Evolutionary conservation across 805 yeast genomes (phyloP).

Genomic region (Candida rishiriensis): DNA sequence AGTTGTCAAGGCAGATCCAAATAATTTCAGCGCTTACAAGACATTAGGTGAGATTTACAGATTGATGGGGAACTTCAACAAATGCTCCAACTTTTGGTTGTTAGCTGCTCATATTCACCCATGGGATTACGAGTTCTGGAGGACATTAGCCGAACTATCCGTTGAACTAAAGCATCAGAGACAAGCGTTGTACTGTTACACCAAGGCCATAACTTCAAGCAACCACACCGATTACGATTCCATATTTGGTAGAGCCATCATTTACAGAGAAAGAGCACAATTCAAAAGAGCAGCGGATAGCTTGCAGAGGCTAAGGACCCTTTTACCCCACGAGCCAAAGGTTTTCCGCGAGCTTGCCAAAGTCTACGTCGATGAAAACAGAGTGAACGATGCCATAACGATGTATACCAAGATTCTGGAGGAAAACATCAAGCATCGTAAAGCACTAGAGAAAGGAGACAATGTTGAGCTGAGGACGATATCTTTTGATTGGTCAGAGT

Average conservation of each 20-base stretch:
- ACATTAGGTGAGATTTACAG: slow-evolving; percentile 82
- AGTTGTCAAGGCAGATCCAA: slow-evolving; percentile 73
- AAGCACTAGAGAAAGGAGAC: slow-evolving; percentile 19
- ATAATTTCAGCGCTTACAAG: slow-evolving; percentile 78
- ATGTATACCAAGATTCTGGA: slow-evolving; percentile 63
- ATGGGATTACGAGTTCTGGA: slow-evolving; percentile 75
- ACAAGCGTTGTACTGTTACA: slow-evolving; percentile 77
- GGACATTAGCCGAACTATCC: slow-evolving; percentile 65
- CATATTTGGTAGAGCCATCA: slow-evolving; percentile 58
- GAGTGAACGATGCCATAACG: slow-evolving; percentile 70
- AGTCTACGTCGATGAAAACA: slow-evolving; percentile 45
- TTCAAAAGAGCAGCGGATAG: slow-evolving; percentile 72
- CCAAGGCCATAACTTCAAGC: slow-evolving; percentile 51
- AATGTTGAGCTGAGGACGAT: slow-evolving; percentile 32
- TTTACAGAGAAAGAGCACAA: slow-evolving; percentile 64
- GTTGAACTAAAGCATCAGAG: slow-evolving; percentile 60
- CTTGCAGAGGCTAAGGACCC: slow-evolving; percentile 51
- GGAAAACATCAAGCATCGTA: slow-evolving; percentile 46
- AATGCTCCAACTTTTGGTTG: slow-evolving; percentile 78
- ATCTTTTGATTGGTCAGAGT: slow-evolving; percentile 79
- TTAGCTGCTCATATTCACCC: slow-evolving; percentile 75
- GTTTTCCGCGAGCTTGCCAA: slow-evolving; percentile 60
- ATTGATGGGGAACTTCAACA: slow-evolving; percentile 58
- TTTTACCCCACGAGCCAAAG: slow-evolving; percentile 55
- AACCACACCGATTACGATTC: slow-evolving; percentile 46